phyloP scores from a whole-genome alignment of 1,139 yeast genomes.

The Wickerhamomyces sp. region DNA sequence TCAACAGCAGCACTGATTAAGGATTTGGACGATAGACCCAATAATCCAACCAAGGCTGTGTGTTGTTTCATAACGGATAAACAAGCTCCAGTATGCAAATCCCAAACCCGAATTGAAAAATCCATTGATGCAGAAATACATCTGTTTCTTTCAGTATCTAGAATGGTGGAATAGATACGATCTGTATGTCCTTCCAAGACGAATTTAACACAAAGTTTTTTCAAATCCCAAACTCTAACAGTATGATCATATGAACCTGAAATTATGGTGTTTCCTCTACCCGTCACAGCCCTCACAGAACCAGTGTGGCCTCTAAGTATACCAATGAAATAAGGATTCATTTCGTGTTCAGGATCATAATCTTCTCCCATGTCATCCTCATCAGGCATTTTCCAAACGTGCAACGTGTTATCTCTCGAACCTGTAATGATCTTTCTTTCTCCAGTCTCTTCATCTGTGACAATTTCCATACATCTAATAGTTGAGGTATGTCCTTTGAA shows the following conservation, averaged over 20 bases:
- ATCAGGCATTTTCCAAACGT: slow-evolving; percentile 70
- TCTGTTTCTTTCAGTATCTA: slow-evolving; percentile 68
- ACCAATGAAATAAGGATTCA: slow-evolving; percentile 72
- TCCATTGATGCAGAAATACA: slow-evolving; percentile 95
- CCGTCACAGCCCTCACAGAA: slow-evolving; percentile 84
- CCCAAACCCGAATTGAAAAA: slow-evolving; percentile 86
- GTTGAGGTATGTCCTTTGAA: slow-evolving; percentile 91
- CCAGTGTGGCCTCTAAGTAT: slow-evolving; percentile 80
- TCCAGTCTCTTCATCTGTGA: slow-evolving; percentile 59
- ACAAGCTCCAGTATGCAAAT: slow-evolving; percentile 62
- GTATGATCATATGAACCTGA: slow-evolving; percentile 91
- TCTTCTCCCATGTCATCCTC: slow-evolving; percentile 32
- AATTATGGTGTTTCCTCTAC: slow-evolving; percentile 76
- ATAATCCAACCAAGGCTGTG: slow-evolving; percentile 80
- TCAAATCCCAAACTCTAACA: slow-evolving; percentile 88
- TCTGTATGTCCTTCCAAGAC: slow-evolving; percentile 81
- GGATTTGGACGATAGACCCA: slow-evolving; percentile 70
- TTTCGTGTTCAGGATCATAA: slow-evolving; percentile 33
- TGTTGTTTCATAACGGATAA: slow-evolving; percentile 75
- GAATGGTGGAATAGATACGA: slow-evolving; percentile 79
- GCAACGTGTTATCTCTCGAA: slow-evolving; percentile 82
- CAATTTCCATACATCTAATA: slow-evolving; percentile 82
- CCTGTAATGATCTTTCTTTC: slow-evolving; percentile 75
- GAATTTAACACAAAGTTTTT: slow-evolving; percentile 66
- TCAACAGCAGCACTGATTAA: slow-evolving; percentile 98